Base-by-base conservation (phyloP, 23 red algal species). In the Gracilaria gracilis region DNA sequence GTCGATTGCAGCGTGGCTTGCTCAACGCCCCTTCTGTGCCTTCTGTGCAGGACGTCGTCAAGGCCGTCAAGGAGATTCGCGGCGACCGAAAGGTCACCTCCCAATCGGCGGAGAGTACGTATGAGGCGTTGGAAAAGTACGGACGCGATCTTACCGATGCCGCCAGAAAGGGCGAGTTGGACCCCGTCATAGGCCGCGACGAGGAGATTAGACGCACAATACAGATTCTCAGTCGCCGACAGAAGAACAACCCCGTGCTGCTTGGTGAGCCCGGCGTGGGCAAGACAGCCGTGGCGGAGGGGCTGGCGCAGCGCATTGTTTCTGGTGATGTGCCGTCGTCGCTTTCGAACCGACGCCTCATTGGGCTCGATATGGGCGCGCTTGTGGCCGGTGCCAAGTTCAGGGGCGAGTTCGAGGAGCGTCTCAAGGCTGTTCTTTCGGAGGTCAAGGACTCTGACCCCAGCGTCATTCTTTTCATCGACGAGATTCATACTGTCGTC, bases 311-410 rank as follows among this genome's bases (percentile, higher is more conserved):
- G 87, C 94, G 97, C 54, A 99, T 99, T 75, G 87, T 96, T 7
- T 93, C 81, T 57, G 92, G 92, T 51, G 97, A 99, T 79, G 94
- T 99, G 27, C 97, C 97, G 16, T 84, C 82, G 28, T 92, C 84
- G 33, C 80, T 99, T 44, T 51, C 83, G 25, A 92, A 93, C 40
- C 89, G 97, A 49, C 88, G 62, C 47, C 27, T 99, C 1, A 88
- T 99, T 38, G 66, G 91, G 44, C 84, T 99, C 40, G 97, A 99
- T 42, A 91, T 99, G 97, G 95, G 97, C 39, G 97, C 97, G 19
- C 82, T 99, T 23, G 89, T 99, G 47, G 97, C 97, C 9, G 97
- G 97, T n/a, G 97, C 97, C 83, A 99, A 99, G 73, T 99, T 93
- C 64, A 77, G 97, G 31, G 97, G 97, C 71, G 97, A 99, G 61